Base-by-base conservation (phyloP, 2,329 filamentous ascomycete genomes). In the Fusarium cyanostomum region DNA sequence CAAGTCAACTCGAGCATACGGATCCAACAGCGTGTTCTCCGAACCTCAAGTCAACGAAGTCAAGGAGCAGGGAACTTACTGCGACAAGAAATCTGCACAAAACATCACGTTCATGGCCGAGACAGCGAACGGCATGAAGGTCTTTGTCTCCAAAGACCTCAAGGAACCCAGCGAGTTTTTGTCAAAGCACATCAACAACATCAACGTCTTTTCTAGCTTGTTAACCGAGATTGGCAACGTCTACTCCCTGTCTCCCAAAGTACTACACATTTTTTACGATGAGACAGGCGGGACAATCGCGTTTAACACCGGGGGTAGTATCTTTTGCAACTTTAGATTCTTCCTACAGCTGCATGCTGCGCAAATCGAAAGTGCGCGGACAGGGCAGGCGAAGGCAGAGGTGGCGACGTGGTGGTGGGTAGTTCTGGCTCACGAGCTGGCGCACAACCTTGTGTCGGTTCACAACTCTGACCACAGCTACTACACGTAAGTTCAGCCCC, bases 261-360 rank as follows among this genome's bases (percentile, higher is more conserved):
- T 88, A 4, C 75, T 98, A 55, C 94, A 96, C 73, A 90, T 98
- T 46, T 98, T 94, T 79, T 92, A 93, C 70, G 94, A 97, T 69
- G 86, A 89, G 35, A 77, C 80, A 4, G 91, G 92, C 5, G 86
- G 86, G 53, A 94, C 92, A 0, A 97, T 99, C 62, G 95, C 94
- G 0, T 99, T 99, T 82, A 99, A 99, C 74, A 85, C 86, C 8
- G 86, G 84, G 34, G 94, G 94, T 33, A 92, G 90, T 70, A 86
- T 99, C 27, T 99, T 98, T 80, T 97, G 93, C 82, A 99, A 99
- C 73, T 84, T 96, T 64, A 84, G 92, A 15, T 97, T 92, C 80
- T 98, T 94, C 75, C 78, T 90, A 59, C 88, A 94, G 71, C 78
- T 97, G 28, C 94, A 98, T 72, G 81, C 86, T 39, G 71, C 78